Evolutionary conservation across 805 yeast genomes (phyloP).

Genomic region (Suhomyces vadensis): DNA sequence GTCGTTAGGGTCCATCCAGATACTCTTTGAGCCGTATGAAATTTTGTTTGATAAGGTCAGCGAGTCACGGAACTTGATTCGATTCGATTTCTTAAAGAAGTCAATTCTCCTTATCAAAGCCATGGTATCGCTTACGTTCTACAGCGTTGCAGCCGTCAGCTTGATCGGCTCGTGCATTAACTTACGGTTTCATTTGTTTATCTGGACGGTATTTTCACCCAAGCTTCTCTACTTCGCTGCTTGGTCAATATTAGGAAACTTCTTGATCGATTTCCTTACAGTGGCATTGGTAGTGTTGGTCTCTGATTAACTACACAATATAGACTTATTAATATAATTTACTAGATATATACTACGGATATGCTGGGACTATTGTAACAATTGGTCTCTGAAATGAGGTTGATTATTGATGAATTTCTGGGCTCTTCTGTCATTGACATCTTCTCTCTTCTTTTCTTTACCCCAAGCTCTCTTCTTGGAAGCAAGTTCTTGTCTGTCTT

Average conservation of each 20-base stretch:
- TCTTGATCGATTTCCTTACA: slow-evolving; percentile 31
- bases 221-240: slow-evolving; percentile 76
- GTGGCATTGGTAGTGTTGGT: slow-evolving; percentile 6
- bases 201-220: slow-evolving; percentile 98
- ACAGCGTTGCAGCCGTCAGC: slow-evolving; percentile 57
- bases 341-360: neutral
- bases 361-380: slow-evolving; percentile 17
- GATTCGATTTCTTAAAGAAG: slow-evolving; percentile 28
- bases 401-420: slow-evolving; percentile 77
- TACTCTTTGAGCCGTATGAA: slow-evolving; percentile 36
- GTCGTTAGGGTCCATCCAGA: slow-evolving; percentile 52
- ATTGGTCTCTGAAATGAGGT: slow-evolving; percentile 57
- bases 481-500: slow-evolving; percentile 42
- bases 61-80: slow-evolving; percentile 14
- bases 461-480: slow-evolving; percentile 61
- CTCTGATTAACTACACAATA: slow-evolving; percentile 4
- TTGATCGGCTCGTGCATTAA: slow-evolving; percentile 69
- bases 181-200: slow-evolving; percentile 82
- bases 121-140: slow-evolving; percentile 50
- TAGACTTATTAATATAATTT: slow-evolving; percentile 4
- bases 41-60: slow-evolving; percentile 14
- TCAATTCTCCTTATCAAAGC: slow-evolving; percentile 36
- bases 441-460: slow-evolving; percentile 52
- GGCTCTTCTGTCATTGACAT: slow-evolving; percentile 55
- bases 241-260: slow-evolving; percentile 61